Evolutionary conservation across 1,284 basidiomycete genomes (phyloP).

Genomic region (Porogramme epimiltina): DNA sequence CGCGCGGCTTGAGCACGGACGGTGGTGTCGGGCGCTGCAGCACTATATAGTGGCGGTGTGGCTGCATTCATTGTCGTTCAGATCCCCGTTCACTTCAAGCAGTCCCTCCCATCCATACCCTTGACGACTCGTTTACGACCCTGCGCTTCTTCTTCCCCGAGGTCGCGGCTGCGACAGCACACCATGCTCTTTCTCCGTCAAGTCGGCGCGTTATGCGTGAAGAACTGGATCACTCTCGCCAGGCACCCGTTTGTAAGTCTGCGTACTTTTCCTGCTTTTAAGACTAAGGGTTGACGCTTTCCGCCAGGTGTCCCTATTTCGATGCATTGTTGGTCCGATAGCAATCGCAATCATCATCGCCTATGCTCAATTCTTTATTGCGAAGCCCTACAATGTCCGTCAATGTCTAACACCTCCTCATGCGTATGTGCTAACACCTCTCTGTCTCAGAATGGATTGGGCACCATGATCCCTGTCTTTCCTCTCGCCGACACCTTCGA

Average conservation of each 20-base stretch:
- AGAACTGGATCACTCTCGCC: conserved; percentile 74
- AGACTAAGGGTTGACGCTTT: too few relatives aligned
- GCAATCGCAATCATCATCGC: conserved; percentile 72
- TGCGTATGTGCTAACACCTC: background rate
- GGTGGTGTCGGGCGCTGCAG: too few relatives aligned
- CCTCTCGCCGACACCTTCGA: conserved; percentile 53
- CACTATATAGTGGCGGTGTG: too few relatives aligned
- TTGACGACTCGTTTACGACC: too few relatives aligned
- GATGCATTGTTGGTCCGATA: conserved; percentile 70
- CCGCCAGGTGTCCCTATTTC: conserved; percentile 37
- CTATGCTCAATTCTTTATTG: conserved; percentile 59
- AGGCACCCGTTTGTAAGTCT: conserved; percentile 64
- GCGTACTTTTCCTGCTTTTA: background rate
- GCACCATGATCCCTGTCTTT: conserved; percentile 52
- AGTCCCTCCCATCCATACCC: too few relatives aligned
- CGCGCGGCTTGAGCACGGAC: too few relatives aligned
- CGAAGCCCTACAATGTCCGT: conserved; percentile 57
- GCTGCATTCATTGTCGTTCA: too few relatives aligned
- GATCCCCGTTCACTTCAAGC: too few relatives aligned
- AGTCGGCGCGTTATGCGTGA: conserved; percentile 63
- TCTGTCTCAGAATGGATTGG: conserved; percentile 59
- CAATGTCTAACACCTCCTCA: background rate
- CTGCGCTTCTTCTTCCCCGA: too few relatives aligned
- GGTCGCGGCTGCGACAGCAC: too few relatives aligned
- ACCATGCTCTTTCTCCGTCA: conserved; percentile 67